Conservation (phyloP, 192 early-diverging fungal species). For the Backusella liffmaniae region DNA sequence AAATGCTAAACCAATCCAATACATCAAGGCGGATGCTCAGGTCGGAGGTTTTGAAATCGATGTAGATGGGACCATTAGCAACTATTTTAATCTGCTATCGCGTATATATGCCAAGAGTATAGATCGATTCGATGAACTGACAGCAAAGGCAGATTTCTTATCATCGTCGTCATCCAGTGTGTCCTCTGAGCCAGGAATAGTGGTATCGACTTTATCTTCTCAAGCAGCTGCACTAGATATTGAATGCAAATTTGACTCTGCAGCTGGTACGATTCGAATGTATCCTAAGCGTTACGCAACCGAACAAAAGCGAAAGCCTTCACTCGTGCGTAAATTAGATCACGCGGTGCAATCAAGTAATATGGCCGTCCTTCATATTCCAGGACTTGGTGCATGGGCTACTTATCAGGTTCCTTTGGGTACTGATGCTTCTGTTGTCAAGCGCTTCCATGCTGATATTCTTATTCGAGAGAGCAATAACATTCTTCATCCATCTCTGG, state of each 20-base stretch:
- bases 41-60: conserved; percentile 75
- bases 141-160: conserved; percentile 25
- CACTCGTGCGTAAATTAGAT: not conserved
- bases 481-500: conserved; percentile 64
- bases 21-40: conserved; percentile 47
- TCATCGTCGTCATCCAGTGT: not conserved
- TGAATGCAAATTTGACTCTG: conserved; percentile 46
- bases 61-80: conserved; percentile 62
- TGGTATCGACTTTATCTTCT: not conserved
- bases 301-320: conserved; percentile 15
- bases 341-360: conserved; percentile 23
- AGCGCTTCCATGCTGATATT: conserved; percentile 57
- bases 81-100: conserved; percentile 59
- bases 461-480: conserved; percentile 71
- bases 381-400: conserved; percentile 52
- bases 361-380: conserved; percentile 49
- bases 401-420: conserved; percentile 48
- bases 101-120: conserved; percentile 64
- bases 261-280: conserved; percentile 45
- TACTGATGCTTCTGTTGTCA: conserved; percentile 21
- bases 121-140: conserved; percentile 52
- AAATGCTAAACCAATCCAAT: conserved; percentile 35
- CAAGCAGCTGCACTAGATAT: conserved; percentile 44
- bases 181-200: not conserved
- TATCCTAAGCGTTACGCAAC: conserved; percentile 50